Base-by-base conservation (phyloP, 345 rosid genomes). In the Moricandia moricandioides region DNA sequence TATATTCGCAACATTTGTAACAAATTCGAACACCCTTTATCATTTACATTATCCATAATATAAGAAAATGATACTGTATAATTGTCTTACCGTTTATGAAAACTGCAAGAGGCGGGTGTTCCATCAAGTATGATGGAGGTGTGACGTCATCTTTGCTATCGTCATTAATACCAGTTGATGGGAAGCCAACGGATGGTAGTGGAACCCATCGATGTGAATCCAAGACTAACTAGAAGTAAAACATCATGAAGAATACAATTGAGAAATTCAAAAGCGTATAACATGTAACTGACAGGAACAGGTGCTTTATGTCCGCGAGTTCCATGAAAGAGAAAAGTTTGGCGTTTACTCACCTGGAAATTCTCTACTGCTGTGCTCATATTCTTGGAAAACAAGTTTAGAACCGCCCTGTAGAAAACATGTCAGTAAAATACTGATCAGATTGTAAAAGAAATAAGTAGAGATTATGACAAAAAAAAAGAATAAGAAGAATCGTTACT, bases 151-250 rank as follows among this genome's bases (percentile, higher is more conserved):
- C 99, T 47, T 83, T 89, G 83, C 82, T 84, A 76, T 87, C 94
- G 73, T 89, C 96, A 52, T 78, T 73, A 9, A 80, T 65, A 67
- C 83, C 82, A 81, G 58, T 84, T 72, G 92, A 78, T 8, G 92
- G 82, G 83, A 89, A 90, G 79, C 98, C 97, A 78, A 95, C 87
- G 35, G 90, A 86, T 33, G 99, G 99, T 21, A 95, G 62, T 34
- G 97, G 96, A 75, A 95, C 97, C 98, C 99, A 92, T 39, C 96
- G 92, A 79, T 92, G 99, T 52, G 98, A 89, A 86, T 92, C 97
- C 90, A 92, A 74, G 76, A 95, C 97, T 82, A 95, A 80, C 99
- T 95, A 94, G 26, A 84, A 76, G 67, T 61, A 79, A 70, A 60
- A 78, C 67, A 72, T 72, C 11, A 74, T 65, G 78, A 47, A 79